Percentiles rank a stretch among this genome's conserved stretches.
Evolutionary conservation across 2,329 filamentous ascomycete genomes (phyloP).

Genomic region (Aspergillus neoniger): DNA sequence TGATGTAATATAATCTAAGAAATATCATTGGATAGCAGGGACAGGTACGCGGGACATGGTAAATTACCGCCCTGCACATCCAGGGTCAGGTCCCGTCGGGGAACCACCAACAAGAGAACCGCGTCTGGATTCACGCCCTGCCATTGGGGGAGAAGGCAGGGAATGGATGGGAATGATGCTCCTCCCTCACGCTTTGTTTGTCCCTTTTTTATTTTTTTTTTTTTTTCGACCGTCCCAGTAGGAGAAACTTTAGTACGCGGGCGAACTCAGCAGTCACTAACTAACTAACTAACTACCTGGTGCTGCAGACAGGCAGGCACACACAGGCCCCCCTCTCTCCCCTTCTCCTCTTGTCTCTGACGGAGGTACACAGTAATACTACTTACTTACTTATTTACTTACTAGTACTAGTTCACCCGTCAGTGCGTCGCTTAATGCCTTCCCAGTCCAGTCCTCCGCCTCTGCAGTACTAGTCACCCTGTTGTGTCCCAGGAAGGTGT

Average conservation of each 20-base stretch:
- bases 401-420: background rate
- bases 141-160: background rate
- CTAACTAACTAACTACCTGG: background rate
- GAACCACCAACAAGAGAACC: conserved; percentile 10
- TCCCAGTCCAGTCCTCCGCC: background rate
- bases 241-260: background rate
- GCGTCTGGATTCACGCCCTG: background rate
- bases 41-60: conserved; percentile 17
- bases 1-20: conserved; percentile 8
- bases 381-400: background rate
- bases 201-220: conserved; percentile 2
- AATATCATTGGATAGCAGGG: conserved; percentile 14
- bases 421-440: conserved; percentile 13
- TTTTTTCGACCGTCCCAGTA: background rate
- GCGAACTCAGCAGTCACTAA: background rate
- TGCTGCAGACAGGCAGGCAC: too few relatives aligned
- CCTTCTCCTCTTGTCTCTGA: too few relatives aligned
- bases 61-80: conserved; percentile 20
- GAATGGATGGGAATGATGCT: background rate
- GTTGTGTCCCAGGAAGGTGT: conserved; percentile 5
- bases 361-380: background rate
- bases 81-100: conserved; percentile 21
- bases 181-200: conserved; percentile 4
- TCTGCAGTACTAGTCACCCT: background rate
- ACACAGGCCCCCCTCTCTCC: too few relatives aligned